Conservation (phyloP, 306 rosid species). For the Urtica urens region DNA sequence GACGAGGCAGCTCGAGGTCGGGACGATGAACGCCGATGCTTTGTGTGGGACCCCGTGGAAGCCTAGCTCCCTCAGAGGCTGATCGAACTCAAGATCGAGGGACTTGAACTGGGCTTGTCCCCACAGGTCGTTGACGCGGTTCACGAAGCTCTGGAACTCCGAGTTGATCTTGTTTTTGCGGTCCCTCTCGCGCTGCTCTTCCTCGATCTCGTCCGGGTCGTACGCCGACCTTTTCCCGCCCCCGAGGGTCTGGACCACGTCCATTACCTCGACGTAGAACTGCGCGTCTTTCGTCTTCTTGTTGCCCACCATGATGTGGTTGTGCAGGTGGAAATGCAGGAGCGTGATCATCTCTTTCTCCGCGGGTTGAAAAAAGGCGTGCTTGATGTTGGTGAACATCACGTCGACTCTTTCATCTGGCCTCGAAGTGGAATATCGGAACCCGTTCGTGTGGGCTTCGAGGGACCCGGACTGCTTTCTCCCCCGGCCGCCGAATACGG, state of each 20-base stretch:
- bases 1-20: slow-evolving; percentile 29
- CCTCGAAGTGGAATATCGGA: slow-evolving; percentile 32
- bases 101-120: slow-evolving; percentile 24
- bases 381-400: slow-evolving; percentile 29
- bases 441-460: slow-evolving; percentile 29
- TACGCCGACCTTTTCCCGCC: slow-evolving; percentile 27
- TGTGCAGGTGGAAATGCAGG: slow-evolving; percentile 25
- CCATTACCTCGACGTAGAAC: slow-evolving; percentile 30
- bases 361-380: slow-evolving; percentile 33
- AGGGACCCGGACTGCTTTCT: slow-evolving; percentile 26
- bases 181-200: slow-evolving; percentile 30
- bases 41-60: slow-evolving; percentile 35
- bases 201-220: slow-evolving; percentile 35
- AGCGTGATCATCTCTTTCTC: slow-evolving; percentile 32
- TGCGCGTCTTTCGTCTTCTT: slow-evolving; percentile 33
- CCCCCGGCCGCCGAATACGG: slow-evolving; percentile 25
- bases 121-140: slow-evolving; percentile 27
- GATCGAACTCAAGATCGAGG: slow-evolving; percentile 30
- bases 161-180: slow-evolving; percentile 27
- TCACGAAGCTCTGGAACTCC: slow-evolving; percentile 29
- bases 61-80: slow-evolving; percentile 32
- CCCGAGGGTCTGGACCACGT: slow-evolving; percentile 27
- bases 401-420: slow-evolving; percentile 24
- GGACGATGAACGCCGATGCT: slow-evolving; percentile 29
- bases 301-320: slow-evolving; percentile 34